Percentiles rank a stretch among this genome's conserved stretches.
Conservation (phyloP, 768 basidiomycete species). For the Panellus pusillus region DNA sequence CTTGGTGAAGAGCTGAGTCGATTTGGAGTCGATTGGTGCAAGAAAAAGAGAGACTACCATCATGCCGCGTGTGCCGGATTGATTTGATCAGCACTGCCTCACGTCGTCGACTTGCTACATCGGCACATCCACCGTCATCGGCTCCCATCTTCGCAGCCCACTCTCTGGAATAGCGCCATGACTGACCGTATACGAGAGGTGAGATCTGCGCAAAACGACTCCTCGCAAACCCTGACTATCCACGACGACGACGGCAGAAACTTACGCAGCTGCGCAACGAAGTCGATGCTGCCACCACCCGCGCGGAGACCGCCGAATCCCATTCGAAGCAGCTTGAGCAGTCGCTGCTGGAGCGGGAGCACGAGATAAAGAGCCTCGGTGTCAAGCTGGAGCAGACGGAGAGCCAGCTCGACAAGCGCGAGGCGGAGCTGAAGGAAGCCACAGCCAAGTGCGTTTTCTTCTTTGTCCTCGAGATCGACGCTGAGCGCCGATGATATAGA, state of each 20-base stretch:
- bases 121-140: no score
- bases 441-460: slow-evolving; percentile 62
- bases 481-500: not conserved
- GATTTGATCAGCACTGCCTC: no score
- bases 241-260: slow-evolving; percentile 34
- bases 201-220: no score
- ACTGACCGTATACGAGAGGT: no score
- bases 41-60: no score
- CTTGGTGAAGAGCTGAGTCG: no score
- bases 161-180: no score
- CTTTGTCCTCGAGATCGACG: no score
- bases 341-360: slow-evolving; percentile 59
- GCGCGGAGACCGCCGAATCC: slow-evolving; percentile 67
- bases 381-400: slow-evolving; percentile 58
- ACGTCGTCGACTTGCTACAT: no score
- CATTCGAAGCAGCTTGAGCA: slow-evolving; percentile 60
- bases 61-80: no score
- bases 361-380: slow-evolving; percentile 63
- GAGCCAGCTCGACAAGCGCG: slow-evolving; percentile 3
- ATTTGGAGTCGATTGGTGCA: no score
- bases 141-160: no score
- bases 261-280: slow-evolving; percentile 58
- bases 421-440: slow-evolving; percentile 69
- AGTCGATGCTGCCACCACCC: slow-evolving; percentile 57
- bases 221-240: not conserved